Base-by-base conservation (phyloP, 768 basidiomycete genomes). In the Candolleomyces aberdarensis region DNA sequence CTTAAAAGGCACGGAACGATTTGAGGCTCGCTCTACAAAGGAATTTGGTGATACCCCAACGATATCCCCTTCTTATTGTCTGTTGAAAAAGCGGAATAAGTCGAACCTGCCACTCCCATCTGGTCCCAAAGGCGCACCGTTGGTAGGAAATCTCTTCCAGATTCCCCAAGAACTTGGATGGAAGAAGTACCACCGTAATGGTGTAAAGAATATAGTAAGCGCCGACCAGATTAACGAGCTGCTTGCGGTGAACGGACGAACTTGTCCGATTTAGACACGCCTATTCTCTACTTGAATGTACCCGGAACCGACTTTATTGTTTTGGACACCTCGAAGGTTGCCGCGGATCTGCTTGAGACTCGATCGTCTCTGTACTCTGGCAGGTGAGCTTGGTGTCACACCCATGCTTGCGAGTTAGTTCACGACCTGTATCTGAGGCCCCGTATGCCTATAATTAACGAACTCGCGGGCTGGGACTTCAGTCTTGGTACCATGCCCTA, bases 71-170 rank as follows among this genome's bases (percentile, higher is more conserved):
- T 8, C 8, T n/a, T 36, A 8, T 7, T 2, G 13, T 6, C 11
- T 53, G 6, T 10, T 7, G 26, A 53, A 14, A 20, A 2, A 31
- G 13, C n/a, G 11, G 3, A 53, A 53, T 11, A 10, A 31, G n/a
- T n/a, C 19, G 8, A 36, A 36, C 32, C 39, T 70, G 17, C 72
- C 70, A 0, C 65, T 79, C 5, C 78, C 78, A 8, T 79, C 80
- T n/a, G 80, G 79, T 43, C 79, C 79, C 2, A 75, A 65, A 48
- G 71, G 71, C 29, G 66, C 73, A 15, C 77, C 77, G 26, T 41
- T 81, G 14, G 67, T 80, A 26, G 78, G 78, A 6, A 80, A 79
- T 63, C 57, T 80, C 5, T 51, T 72, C 26, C 73, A 80, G 50
- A 64, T 82, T 57, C 80, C 80, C 3, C 63, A 68, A 41, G 68